Base-by-base conservation (phyloP, 2,329 filamentous ascomycete species). In the Dothistroma septosporum region DNA sequence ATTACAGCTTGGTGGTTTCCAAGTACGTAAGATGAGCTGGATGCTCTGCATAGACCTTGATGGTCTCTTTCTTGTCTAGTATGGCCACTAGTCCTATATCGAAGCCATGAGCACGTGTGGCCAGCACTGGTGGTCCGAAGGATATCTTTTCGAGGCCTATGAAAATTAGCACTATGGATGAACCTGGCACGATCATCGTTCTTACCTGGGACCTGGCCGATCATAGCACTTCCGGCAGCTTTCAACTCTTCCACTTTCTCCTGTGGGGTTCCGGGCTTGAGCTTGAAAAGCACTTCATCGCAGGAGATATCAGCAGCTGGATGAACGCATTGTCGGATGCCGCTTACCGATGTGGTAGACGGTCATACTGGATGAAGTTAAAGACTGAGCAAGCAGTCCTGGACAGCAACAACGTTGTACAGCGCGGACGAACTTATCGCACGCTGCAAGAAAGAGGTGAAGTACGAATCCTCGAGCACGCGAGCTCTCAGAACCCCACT, bases 31-130 rank as follows among this genome's bases (percentile, higher is more conserved):
- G 61, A 70, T 81, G 79, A 31, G 77, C 77, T 49, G 78, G 78
- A 71, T 80, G 79, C 50, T 68, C 68, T 3, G 76, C 77, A 71
- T 80, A 81, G 10, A 70, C 72, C 52, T 71, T 69, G 4, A 80
- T 64, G 69, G 79, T 71, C 37, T 77, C 76, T 2, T 73, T 62
- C 47, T 75, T 76, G 62, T 80, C 78, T 64, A 81, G 60, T 6
- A 79, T 71, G 4, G 78, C 78, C n/a, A 81, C 74, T 11, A 81
- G 61, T 2, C 75, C 78, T 72, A 78, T 73, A 66, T 80, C 69
- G 59, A 76, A 81, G 0, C 78, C 79, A 57, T 79, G 74, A 21
- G 76, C 74, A 41, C 78, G 72, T 14, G 75, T 77, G 24, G 76
- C 73, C 0, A 75, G 69, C 21, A 79, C 63, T 4, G 78, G 77